These are phyloP conservation scores for Pulicaria dysenterica DNA, from an alignment of 129 eudicot genomes.

Conservation along the genomic window DNA sequence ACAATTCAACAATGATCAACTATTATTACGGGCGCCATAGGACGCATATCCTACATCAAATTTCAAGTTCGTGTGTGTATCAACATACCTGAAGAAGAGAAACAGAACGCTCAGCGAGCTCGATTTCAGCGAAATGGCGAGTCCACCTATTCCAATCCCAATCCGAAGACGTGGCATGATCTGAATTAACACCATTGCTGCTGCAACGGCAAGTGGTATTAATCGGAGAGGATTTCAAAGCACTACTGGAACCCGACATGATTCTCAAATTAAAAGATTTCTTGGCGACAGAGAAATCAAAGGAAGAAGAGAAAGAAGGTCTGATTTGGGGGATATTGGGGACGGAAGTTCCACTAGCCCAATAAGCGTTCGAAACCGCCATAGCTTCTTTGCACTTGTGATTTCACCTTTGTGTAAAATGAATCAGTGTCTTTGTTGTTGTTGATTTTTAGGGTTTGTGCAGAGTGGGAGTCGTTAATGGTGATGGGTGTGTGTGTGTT, in stretches of 20 bases:
- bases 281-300: conserved; percentile 25
- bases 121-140: conserved; percentile 81
- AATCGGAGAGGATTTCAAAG: conserved; percentile 24
- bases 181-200: conserved; percentile 17
- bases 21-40: neutral
- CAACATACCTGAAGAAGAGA: conserved; percentile 80
- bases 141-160: conserved; percentile 99
- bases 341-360: conserved; percentile 60
- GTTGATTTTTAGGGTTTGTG: conserved; percentile 32
- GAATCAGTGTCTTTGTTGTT: neutral
- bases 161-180: conserved; percentile 45
- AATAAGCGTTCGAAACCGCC: conserved; percentile 69
- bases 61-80: neutral
- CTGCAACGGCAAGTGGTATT: conserved; percentile 43
- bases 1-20: neutral
- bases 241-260: conserved; percentile 25
- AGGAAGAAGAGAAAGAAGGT: conserved; percentile 29
- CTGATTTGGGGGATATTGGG: conserved; percentile 50
- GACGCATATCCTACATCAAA: neutral
- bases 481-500: conserved; percentile 29
- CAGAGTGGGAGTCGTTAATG: conserved; percentile 17
- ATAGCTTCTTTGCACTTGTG: conserved; percentile 28
- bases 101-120: conserved; percentile 81
- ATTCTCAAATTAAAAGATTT: conserved; percentile 32
- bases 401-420: neutral